These are phyloP conservation scores for Aspergillus calidoustus DNA, from an alignment of 2,329 filamentous ascomycete species.

Conservation along the genomic window DNA sequence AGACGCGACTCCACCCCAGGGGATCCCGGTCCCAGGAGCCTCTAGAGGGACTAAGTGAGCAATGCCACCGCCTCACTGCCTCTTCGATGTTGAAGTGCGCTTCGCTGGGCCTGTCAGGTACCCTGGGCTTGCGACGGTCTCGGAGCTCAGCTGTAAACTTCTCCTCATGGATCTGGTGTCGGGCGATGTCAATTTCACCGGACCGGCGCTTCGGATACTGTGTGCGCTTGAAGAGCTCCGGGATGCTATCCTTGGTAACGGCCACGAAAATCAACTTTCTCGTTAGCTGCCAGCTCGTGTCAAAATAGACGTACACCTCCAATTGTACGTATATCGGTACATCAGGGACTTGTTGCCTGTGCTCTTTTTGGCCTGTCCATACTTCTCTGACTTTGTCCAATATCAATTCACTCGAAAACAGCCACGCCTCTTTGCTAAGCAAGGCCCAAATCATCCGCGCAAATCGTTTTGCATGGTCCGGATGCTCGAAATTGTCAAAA, in stretches of 20 bases:
- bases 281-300: background rate
- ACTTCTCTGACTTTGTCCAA: conserved; percentile 1
- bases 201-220: background rate
- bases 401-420: background rate
- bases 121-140: background rate
- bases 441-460: background rate
- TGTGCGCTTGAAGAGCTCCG: background rate
- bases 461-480: conserved; percentile 5
- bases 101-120: too few relatives aligned
- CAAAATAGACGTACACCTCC: background rate
- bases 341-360: background rate
- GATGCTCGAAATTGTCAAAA: conserved; percentile 4
- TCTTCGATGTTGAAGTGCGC: background rate
- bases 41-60: too few relatives aligned
- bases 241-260: conserved; percentile 3
- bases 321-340: conserved; percentile 2
- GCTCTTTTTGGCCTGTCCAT: background rate
- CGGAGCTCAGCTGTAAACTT: background rate
- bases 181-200: too few relatives aligned
- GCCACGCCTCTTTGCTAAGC: background rate
- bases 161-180: background rate
- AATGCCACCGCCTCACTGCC: background rate
- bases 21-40: too few relatives aligned
- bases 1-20: background rate
- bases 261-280: background rate